These are phyloP conservation scores for Gastroboletus turbinatus DNA, from an alignment of 1,284 basidiomycete genomes.

Conservation along the genomic window DNA sequence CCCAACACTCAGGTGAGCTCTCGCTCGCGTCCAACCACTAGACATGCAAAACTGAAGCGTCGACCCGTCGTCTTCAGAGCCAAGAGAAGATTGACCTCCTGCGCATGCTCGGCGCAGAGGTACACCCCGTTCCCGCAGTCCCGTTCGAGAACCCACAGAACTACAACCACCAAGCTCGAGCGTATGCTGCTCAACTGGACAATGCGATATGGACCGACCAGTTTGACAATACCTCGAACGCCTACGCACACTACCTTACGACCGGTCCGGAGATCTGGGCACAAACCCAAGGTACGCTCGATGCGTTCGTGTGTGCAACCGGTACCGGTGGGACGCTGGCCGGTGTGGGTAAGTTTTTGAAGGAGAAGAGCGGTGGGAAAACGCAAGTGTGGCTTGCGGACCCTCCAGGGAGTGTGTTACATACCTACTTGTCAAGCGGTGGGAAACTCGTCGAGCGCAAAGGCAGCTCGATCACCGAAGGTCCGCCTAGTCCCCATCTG, in stretches of 20 bases:
- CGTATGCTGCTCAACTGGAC: slow-evolving; percentile 79
- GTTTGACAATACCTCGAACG: slow-evolving; percentile 94
- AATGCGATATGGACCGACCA: slow-evolving; percentile 99
- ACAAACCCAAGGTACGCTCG: slow-evolving; percentile 79
- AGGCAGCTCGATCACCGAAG: slow-evolving; percentile 96
- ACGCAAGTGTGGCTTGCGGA: slow-evolving; percentile 95
- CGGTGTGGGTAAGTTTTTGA: slow-evolving; percentile 83
- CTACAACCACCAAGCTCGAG: slow-evolving; percentile 97
- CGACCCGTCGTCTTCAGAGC: slow-evolving; percentile 48
- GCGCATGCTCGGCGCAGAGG: slow-evolving; percentile 95
- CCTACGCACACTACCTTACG: slow-evolving; percentile 83
- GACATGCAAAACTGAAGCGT: not conserved
- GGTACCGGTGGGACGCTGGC: slow-evolving; percentile 97
- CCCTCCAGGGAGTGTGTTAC: slow-evolving; percentile 92
- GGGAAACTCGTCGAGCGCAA: slow-evolving; percentile 78
- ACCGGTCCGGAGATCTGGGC: slow-evolving; percentile 98
- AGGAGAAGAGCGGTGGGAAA: slow-evolving; percentile 80
- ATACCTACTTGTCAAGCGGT: slow-evolving; percentile 83
- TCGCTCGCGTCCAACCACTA: not conserved
- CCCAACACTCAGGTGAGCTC: slow-evolving; percentile 82
- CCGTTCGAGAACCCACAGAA: slow-evolving; percentile 95
- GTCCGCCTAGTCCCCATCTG: slow-evolving; percentile 40
- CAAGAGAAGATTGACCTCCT: slow-evolving; percentile 98
- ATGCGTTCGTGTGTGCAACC: slow-evolving; percentile 92
- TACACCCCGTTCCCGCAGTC: slow-evolving; percentile 93